Conservation (phyloP, 208 protist species). For the Leishmania gerbilli region DNA sequence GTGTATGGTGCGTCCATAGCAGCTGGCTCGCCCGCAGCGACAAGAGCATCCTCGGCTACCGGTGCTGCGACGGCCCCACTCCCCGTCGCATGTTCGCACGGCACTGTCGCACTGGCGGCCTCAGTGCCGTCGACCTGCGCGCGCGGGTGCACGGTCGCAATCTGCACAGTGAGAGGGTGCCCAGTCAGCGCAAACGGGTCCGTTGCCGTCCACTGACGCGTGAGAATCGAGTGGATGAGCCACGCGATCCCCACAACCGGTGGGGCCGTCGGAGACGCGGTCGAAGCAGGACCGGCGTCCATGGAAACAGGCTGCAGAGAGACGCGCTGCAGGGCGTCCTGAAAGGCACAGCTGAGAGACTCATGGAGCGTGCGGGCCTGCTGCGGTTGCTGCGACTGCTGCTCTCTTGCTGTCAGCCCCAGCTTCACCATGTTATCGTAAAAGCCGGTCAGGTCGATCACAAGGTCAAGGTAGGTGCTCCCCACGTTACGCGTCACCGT, state of each 20-base stretch:
- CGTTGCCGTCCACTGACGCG: slow-evolving; percentile 32
- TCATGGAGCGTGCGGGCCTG: slow-evolving; percentile 15
- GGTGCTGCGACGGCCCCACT: background rate
- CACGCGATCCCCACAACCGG: slow-evolving; percentile 59
- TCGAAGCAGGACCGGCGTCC: background rate
- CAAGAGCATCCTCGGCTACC: background rate
- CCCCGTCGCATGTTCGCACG: background rate
- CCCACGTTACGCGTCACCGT: slow-evolving; percentile 49
- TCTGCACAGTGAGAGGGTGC: slow-evolving; percentile 19
- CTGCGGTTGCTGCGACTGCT: slow-evolving; percentile 13
- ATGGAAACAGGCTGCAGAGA: slow-evolving; percentile 10
- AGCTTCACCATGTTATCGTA: slow-evolving; percentile 25
- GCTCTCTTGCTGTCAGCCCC: slow-evolving; percentile 2
- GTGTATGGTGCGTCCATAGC: background rate
- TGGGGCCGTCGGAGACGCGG: background rate
- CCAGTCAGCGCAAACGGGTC: slow-evolving; percentile 29
- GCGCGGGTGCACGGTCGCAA: slow-evolving; percentile 1
- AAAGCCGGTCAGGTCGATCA: slow-evolving; percentile 56
- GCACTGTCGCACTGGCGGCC: background rate
- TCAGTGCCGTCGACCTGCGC: background rate
- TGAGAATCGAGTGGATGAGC: slow-evolving; percentile 67
- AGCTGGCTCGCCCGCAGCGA: background rate
- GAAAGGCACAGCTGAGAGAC: slow-evolving; percentile 44
- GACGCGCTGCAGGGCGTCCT: slow-evolving; percentile 35
- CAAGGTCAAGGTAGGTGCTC: slow-evolving; percentile 44